Conservation (phyloP, 139 green algal species). For the Ulvella scutata region DNA sequence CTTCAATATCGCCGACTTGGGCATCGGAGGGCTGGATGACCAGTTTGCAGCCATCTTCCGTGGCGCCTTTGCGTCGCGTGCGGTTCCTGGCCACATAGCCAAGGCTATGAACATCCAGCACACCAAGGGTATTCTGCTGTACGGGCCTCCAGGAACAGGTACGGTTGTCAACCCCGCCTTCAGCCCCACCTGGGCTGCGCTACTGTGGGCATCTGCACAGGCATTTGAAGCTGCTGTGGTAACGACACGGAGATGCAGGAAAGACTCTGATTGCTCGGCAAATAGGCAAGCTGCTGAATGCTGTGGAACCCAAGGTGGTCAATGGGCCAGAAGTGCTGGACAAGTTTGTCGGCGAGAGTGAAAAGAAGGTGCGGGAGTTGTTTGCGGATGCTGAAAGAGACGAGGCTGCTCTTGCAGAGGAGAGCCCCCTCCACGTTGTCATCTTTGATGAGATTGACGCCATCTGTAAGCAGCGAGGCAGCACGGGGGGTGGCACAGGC, state of each 20-base stretch:
- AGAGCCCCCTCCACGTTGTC: constrained; percentile 83
- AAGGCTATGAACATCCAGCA: constrained; percentile 90
- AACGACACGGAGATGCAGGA: no score
- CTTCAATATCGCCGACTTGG: constrained; percentile 92
- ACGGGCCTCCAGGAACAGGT: constrained; percentile 36
- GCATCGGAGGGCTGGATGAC: constrained; percentile 88
- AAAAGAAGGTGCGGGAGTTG: constrained; percentile 95
- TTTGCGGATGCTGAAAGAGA: constrained; percentile 92
- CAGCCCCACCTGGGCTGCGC: not conserved
- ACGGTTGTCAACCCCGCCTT: not conserved
- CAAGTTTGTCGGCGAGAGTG: constrained; percentile 86
- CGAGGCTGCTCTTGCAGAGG: constrained; percentile 13
- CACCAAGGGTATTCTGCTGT: constrained; percentile 82
- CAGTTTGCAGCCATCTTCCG: constrained; percentile 98
- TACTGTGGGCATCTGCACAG: not conserved
- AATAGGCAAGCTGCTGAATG: constrained; percentile 99
- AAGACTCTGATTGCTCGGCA: constrained; percentile 98
- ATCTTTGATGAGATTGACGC: constrained; percentile 99
- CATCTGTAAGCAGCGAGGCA: constrained; percentile 90
- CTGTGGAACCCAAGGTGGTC: constrained; percentile 89
- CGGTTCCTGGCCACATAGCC: constrained; percentile 78
- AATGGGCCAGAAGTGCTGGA: constrained; percentile 46
- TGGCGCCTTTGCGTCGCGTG: constrained; percentile 84
- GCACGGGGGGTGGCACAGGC: constrained; percentile 53
- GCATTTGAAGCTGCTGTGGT: no score